phyloP scores from a whole-genome alignment of 2,329 filamentous ascomycete species.

The Stagonosporopsis rhizophila region DNA sequence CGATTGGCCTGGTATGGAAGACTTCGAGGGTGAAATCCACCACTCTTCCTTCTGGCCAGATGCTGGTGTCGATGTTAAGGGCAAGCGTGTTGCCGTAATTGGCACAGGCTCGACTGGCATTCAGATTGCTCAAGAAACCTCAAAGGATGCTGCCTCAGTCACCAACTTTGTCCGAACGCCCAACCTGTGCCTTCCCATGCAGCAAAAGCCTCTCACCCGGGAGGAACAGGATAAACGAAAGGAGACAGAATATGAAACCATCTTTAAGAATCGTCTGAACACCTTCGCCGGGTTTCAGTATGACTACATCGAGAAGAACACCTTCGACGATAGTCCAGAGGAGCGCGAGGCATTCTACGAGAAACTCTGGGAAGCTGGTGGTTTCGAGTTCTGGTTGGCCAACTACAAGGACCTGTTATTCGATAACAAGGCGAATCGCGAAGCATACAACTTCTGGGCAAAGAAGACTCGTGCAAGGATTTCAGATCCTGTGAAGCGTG shows the following conservation, averaged over 20 bases:
- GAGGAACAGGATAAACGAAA: conserved; percentile 60
- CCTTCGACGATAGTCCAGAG: conserved; percentile 55
- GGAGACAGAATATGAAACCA: conserved; percentile 47
- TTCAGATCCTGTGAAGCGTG: conserved; percentile 53
- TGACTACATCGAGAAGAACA: conserved; percentile 62
- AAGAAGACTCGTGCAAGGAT: conserved; percentile 54
- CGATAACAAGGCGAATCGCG: conserved; percentile 52
- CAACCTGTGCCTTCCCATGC: conserved; percentile 70
- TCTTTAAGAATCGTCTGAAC: conserved; percentile 62
- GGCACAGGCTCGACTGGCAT: conserved; percentile 71
- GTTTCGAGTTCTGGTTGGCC: conserved; percentile 53
- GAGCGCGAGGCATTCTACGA: conserved; percentile 55
- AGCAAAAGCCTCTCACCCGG: conserved; percentile 55
- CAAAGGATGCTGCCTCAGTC: conserved; percentile 58
- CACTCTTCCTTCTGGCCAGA: conserved; percentile 69
- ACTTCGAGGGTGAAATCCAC: conserved; percentile 66
- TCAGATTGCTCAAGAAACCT: conserved; percentile 68
- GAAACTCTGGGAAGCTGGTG: conserved; percentile 50
- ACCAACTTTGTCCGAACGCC: conserved; percentile 72
- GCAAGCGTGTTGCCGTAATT: conserved; percentile 68
- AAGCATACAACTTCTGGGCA: conserved; percentile 57
- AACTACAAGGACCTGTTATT: conserved; percentile 53
- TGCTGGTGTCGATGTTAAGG: conserved; percentile 61
- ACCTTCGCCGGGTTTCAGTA: conserved; percentile 68
- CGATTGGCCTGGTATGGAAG: conserved; percentile 65